Percentiles rank a stretch among this genome's conserved stretches.
phyloP scores from a whole-genome alignment of 1,284 basidiomycete genomes.

The Cystobasidium sp. region DNA sequence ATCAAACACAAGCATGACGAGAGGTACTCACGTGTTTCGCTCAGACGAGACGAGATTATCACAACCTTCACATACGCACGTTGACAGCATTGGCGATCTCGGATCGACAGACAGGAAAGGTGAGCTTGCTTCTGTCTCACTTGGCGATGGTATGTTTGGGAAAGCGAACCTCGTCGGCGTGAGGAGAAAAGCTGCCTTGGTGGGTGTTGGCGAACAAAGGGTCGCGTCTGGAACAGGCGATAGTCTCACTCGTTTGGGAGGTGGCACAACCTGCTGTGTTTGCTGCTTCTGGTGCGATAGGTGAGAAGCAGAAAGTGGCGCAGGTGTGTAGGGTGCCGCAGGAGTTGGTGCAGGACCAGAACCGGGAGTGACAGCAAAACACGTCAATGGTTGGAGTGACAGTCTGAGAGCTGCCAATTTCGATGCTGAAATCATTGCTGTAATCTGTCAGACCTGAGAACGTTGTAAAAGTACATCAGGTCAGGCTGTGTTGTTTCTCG shows the following conservation, averaged over 20 bases:
- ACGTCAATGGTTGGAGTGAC: constrained; percentile 11
- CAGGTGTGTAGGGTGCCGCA: background rate
- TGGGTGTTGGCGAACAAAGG: constrained; percentile 45
- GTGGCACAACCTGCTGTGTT: background rate
- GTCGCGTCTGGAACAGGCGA: constrained; percentile 14
- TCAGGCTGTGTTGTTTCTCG: too few species aligned
- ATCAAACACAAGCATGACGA: background rate
- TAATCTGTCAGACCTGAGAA: background rate
- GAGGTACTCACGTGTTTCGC: constrained; percentile 26
- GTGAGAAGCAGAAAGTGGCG: background rate
- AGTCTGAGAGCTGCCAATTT: constrained; percentile 13
- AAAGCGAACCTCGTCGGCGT: constrained; percentile 6
- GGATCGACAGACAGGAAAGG: constrained; percentile 8
- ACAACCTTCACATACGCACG: constrained; percentile 36
- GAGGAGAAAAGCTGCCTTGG: constrained; percentile 13
- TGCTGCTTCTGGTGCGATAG: background rate
- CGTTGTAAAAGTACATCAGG: background rate
- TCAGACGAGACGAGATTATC: constrained; percentile 22
- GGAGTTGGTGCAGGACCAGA: constrained; percentile 19
- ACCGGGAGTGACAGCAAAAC: constrained; percentile 7
- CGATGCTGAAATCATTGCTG: constrained; percentile 23
- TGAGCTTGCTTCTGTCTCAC: background rate
- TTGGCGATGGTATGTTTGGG: background rate
- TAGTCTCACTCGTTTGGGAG: background rate
- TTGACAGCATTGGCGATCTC: constrained; percentile 29